Evolutionary conservation across 176 grass and related monocot species (phyloP).

Genomic region (Triticum timopheevii): DNA sequence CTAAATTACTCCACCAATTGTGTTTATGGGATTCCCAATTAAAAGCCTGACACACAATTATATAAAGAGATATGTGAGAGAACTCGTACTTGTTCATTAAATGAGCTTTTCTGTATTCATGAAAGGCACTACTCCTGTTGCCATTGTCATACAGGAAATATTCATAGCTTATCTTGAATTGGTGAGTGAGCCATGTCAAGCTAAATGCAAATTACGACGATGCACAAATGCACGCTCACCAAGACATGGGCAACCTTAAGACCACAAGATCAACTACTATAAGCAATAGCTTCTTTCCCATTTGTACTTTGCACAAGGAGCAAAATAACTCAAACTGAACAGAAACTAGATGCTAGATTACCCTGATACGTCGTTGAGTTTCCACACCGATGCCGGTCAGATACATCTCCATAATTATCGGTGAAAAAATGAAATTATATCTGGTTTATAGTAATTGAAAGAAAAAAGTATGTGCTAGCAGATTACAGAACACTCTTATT

Average conservation of each 20-base stretch:
- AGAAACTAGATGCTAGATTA: not conserved
- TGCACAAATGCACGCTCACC: not conserved
- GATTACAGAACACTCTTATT: not conserved
- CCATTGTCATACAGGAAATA: not conserved
- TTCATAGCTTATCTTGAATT: not conserved
- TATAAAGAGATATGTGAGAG: not conserved
- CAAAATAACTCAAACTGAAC: not conserved
- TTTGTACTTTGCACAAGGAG: not conserved
- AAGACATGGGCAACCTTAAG: not conserved
- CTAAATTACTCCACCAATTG: constrained; percentile 83
- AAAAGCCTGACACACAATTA: constrained; percentile 53
- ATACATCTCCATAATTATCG: not conserved
- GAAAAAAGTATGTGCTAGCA: not conserved
- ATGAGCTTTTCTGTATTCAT: not conserved
- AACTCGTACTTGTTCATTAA: not conserved
- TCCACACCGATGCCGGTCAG: not conserved
- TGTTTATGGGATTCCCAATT: constrained; percentile 97
- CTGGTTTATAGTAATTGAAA: too few species aligned
- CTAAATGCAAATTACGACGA: not conserved
- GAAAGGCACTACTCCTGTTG: not conserved
- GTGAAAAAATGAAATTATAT: not conserved
- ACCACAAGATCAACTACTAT: not conserved
- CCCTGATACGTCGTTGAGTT: not conserved
- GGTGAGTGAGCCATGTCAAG: not conserved
- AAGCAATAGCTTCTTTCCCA: not conserved